These are phyloP conservation scores for Notholithocarpus densiflorus DNA, from an alignment of 306 rosid genomes.

Conservation along the genomic window DNA sequence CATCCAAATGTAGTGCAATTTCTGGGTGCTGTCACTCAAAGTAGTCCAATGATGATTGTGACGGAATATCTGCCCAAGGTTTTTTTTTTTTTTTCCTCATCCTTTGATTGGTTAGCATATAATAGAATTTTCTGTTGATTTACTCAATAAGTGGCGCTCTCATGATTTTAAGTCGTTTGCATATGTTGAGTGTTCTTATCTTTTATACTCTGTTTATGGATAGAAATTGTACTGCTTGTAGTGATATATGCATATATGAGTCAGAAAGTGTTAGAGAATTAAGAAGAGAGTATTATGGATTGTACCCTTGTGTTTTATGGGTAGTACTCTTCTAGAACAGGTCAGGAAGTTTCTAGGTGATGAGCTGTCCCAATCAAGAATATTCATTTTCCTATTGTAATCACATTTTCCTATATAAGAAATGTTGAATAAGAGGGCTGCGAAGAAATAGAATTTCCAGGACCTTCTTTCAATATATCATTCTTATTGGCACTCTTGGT, in stretches of 20 bases:
- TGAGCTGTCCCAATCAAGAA: too few species aligned
- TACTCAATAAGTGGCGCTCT: not conserved
- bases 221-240: not conserved
- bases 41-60: constrained; percentile 99
- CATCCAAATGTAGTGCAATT: constrained; percentile 97
- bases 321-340: too few species aligned
- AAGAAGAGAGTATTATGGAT: too few species aligned
- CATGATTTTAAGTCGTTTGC: not conserved
- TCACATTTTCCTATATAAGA: too few species aligned
- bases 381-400: too few species aligned
- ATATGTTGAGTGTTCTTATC: not conserved
- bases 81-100: constrained; percentile 4
- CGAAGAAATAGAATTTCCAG: too few species aligned
- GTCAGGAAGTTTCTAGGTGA: too few species aligned
- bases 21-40: constrained; percentile 98
- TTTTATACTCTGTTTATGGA: not conserved
- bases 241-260: not conserved
- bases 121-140: not conserved
- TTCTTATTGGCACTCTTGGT: too few species aligned
- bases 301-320: too few species aligned
- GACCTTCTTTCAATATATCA: too few species aligned
- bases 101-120: not conserved
- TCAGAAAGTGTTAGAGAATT: too few species aligned
- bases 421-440: too few species aligned
- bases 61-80: constrained; percentile 98